Evolutionary conservation across 2,329 filamentous ascomycete genomes (phyloP), one percentile per base, ranked within the genome.

Genomic region (Conoideocrella luteorostrata): DNA sequence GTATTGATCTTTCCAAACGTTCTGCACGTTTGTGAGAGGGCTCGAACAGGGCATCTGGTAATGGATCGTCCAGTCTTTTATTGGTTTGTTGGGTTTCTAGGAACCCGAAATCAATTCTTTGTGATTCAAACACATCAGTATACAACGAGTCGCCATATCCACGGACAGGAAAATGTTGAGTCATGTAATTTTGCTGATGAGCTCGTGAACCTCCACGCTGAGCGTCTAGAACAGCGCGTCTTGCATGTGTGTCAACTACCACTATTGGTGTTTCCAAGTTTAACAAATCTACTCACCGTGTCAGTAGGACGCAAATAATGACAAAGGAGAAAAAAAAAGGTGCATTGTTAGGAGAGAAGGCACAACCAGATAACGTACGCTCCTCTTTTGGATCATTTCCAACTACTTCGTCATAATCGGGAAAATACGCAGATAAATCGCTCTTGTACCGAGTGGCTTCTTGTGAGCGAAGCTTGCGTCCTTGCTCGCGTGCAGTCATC

Each of bases 361-460:
- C n/a, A n/a, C n/a, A n/a, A n/a, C n/a, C n/a, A 22, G 40, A 15
- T 18, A 29, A 71, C 78, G 62, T 75, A 90, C 89, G 84, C 54
- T 84, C 73, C 65, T 90, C 84, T 55, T 84, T 84, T 30, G 82
- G 79, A 50, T 88, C 83, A 59, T 94, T 87, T 49, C 87, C 89
- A 66, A 97, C 88, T 52, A 96, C 79, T 61, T 95, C 88, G 65
- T 96, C 90, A 64, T 95, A 97, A 58, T 94, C 90, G 41, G 86
- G 82, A 59, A 97, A 96, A 67, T 95, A 97, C 38, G 81, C 78
- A 29, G 89, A 84, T 48, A 97, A 74, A 59, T 96, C 90, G 66
- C 89, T 96, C 73, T 94, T 95, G 67, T 89, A 84, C 54, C 88
- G 77, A 41, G 84, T 84, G 10, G 84, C 86, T 56, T 95, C 88